Percentiles rank a stretch among this genome's conserved stretches.
phyloP scores from a whole-genome alignment of 2,329 filamentous ascomycete species.

The Paraphoma chrysanthemicola region DNA sequence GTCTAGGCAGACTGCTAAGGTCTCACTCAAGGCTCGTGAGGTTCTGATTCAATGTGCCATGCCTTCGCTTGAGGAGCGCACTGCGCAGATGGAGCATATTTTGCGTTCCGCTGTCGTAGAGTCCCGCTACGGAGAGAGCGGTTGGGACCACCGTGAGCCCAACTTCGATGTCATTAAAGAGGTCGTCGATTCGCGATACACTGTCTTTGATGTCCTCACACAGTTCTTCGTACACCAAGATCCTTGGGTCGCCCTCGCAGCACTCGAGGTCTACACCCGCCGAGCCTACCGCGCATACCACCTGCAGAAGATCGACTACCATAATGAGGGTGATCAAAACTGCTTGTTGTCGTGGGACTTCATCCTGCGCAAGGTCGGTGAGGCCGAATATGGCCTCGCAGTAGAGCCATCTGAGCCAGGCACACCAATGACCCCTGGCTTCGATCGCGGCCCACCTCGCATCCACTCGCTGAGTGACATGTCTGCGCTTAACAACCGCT shows the following conservation, averaged over 20 bases:
- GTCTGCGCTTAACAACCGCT: conserved; percentile 80
- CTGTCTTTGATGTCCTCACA: conserved; percentile 93
- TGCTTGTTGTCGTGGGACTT: conserved; percentile 96
- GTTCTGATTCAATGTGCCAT: conserved; percentile 96
- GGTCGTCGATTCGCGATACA: conserved; percentile 98
- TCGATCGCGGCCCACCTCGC: conserved; percentile 68
- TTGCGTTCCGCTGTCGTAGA: conserved; percentile 93
- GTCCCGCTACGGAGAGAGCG: conserved; percentile 95
- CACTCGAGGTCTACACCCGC: conserved; percentile 94
- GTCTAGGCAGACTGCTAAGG: conserved; percentile 86
- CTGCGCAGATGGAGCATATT: conserved; percentile 98
- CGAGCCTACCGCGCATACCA: conserved; percentile 96
- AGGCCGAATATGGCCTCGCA: conserved; percentile 86
- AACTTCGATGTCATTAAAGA: conserved; percentile 92
- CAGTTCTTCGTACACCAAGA: conserved; percentile 96
- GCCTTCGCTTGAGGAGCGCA: conserved; percentile 93
- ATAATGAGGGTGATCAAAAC: conserved; percentile 75
- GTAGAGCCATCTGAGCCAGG: conserved; percentile 82
- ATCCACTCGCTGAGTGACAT: conserved; percentile 97
- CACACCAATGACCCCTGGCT: conserved; percentile 70
- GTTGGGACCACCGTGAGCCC: conserved; percentile 94
- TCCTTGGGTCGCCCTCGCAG: conserved; percentile 90
- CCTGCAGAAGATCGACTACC: conserved; percentile 87
- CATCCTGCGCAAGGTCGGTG: conserved; percentile 87
- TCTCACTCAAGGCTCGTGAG: conserved; percentile 95